phyloP scores from a whole-genome alignment of 73 alveolate genomes.

The Diophrys sp. region DNA sequence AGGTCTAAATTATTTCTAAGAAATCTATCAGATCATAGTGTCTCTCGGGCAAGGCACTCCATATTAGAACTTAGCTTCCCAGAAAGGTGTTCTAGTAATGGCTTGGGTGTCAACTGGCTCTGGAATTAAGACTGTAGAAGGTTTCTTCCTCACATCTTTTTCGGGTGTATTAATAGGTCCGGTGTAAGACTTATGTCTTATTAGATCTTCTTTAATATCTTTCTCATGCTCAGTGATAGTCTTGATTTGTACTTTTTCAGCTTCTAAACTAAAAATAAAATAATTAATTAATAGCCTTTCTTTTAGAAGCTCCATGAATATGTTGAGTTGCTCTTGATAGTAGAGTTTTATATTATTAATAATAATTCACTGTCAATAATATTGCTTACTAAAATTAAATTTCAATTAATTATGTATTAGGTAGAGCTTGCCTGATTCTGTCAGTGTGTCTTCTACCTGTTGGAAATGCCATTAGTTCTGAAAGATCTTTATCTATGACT shows the following conservation, averaged over 20 bases:
- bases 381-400: too few species aligned
- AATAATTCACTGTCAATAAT: too few species aligned
- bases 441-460: not conserved
- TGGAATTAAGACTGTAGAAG: not conserved
- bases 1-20: too few species aligned
- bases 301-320: too few species aligned
- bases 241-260: constrained; percentile 5
- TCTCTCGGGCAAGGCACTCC: constrained; percentile 30
- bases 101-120: not conserved
- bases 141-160: not conserved
- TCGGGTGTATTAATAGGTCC: not conserved
- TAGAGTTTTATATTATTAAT: too few species aligned
- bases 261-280: constrained; percentile 5
- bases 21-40: constrained; percentile 27
- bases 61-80: constrained; percentile 12
- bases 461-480: not conserved
- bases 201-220: not conserved
- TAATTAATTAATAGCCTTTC: not conserved
- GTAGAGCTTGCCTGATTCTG: not conserved
- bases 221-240: not conserved
- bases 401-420: too few species aligned
- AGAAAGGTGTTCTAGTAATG: constrained; percentile 9
- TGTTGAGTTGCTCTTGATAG: too few species aligned
- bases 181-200: not conserved
- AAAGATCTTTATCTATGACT: not conserved